Base-by-base conservation (phyloP, 495 filamentous ascomycete species). In the Talaromyces thailandensis region DNA sequence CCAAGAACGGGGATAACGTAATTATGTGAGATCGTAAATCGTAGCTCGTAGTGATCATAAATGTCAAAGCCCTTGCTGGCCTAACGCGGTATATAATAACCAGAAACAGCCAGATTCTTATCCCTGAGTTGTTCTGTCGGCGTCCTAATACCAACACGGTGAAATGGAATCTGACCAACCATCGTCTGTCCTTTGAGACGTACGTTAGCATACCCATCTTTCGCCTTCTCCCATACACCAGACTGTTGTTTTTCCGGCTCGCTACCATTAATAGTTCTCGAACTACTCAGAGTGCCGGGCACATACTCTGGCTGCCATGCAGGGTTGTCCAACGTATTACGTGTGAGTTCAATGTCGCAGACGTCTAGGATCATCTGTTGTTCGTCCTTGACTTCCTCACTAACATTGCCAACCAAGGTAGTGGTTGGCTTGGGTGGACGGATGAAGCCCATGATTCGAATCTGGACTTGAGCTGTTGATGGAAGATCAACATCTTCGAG, bases 391-490 rank as follows among this genome's bases (percentile, higher is more conserved):
- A 72, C 12, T 70, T 62, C 16, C 72, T 68, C 21, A 64, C 67
- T 0, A 67, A 70, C 4, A 53, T 64, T 0, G 68, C 67, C 6
- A 65, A 60, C 0, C 72, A 69, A 14, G 66, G 69, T 11, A 29
- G 52, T 23, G 1, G 16, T 37, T 3, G 65, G 40, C 26, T 45
- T 57, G 7, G 48, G 57, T 21, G 65, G 65, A 9, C 77, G 79
- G 18, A 86, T 61, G 28, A 75, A 83, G 1, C 84, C 84, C 79
- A 88, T 80, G 6, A 85, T 45, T n/a, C 81, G 66, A 45, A 86
- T 65, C 23, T 81, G 70, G 1, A 87, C 25, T 48, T 75, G 78
- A 9, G 67, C 58, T 18, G 73, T 64, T 12, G 77, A 64, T 50
- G 67, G 68, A 35, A 79, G 69, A 0, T 66, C 70, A 0, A 67